These are phyloP conservation scores for Paramecium sexaurelia DNA, from an alignment of 73 alveolate genomes.

Conservation along the genomic window DNA sequence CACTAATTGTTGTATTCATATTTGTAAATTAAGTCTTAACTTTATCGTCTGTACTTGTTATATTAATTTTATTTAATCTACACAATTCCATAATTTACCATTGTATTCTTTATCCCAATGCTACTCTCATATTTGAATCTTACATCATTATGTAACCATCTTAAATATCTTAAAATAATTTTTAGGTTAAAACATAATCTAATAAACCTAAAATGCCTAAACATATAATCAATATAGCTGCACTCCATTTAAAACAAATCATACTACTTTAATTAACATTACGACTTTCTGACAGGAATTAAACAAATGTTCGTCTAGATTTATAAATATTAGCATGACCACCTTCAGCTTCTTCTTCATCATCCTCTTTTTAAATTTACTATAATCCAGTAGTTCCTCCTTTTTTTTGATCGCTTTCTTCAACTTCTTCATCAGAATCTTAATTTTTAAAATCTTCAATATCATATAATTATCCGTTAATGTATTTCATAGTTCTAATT, in stretches of 20 bases:
- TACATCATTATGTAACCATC: slow-evolving; percentile 41
- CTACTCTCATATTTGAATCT: slow-evolving; percentile 56
- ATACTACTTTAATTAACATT: slow-evolving; percentile 47
- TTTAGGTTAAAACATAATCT: slow-evolving; percentile 48
- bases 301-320: slow-evolving; percentile 49
- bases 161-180: slow-evolving; percentile 41
- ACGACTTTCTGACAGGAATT: slow-evolving; percentile 46
- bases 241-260: slow-evolving; percentile 67
- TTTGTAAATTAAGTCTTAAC: not conserved
- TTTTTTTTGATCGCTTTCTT: slow-evolving; percentile 51
- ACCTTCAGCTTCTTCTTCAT: slow-evolving; percentile 57
- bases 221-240: slow-evolving; percentile 12
- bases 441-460: slow-evolving; percentile 62
- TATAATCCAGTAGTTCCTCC: not conserved
- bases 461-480: slow-evolving; percentile 55
- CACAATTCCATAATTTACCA: slow-evolving; percentile 30
- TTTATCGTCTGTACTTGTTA: not conserved
- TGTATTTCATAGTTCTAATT: slow-evolving; percentile 47
- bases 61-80: slow-evolving; percentile 29
- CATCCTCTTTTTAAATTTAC: slow-evolving; percentile 7
- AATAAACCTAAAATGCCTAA: slow-evolving; percentile 54
- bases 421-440: slow-evolving; percentile 62
- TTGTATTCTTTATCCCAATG: slow-evolving; percentile 46
- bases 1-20: slow-evolving; percentile 36
- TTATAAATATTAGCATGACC: slow-evolving; percentile 67